Conservation (phyloP, 2,329 filamentous ascomycete species). For the Phyllosticta citrichinensis region DNA sequence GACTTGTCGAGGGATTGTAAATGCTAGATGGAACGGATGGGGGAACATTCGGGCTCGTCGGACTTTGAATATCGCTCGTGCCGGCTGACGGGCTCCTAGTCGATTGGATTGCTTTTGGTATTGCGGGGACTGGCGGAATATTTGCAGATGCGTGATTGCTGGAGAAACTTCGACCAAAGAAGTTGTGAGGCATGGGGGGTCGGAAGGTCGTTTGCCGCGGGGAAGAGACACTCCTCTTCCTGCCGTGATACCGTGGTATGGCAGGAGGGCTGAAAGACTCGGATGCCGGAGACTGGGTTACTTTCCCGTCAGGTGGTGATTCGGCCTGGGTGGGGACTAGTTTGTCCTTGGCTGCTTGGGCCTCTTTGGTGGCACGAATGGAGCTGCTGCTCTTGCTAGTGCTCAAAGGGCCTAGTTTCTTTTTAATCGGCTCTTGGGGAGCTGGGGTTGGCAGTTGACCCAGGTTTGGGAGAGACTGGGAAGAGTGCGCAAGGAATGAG, state of each 20-base stretch:
- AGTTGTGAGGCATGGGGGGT: slow-evolving; percentile 36
- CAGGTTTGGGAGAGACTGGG: slow-evolving; percentile 68
- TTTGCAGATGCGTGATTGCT: slow-evolving; percentile 33
- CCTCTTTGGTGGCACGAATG: slow-evolving; percentile 24
- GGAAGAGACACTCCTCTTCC: slow-evolving; percentile 14
- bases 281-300: slow-evolving; percentile 20
- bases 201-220: slow-evolving; percentile 10
- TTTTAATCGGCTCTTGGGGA: slow-evolving; percentile 22
- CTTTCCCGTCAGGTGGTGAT: slow-evolving; percentile 28
- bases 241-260: slow-evolving; percentile 51
- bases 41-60: slow-evolving; percentile 26
- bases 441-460: slow-evolving; percentile 39
- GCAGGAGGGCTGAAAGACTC: slow-evolving; percentile 56
- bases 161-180: slow-evolving; percentile 68
- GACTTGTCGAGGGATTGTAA: slow-evolving; percentile 31
- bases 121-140: slow-evolving; percentile 1
- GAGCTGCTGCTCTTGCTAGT: slow-evolving; percentile 15
- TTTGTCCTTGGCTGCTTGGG: neutral
- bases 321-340: slow-evolving; percentile 17
- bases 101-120: neutral
- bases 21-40: slow-evolving; percentile 51
- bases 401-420: neutral
- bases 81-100: neutral
- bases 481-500: slow-evolving; percentile 87
- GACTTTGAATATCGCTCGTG: slow-evolving; percentile 4